Evolutionary conservation across 306 rosid species (phyloP), one percentile per base, ranked within the genome.

Genomic region (Acacia acuminata): DNA sequence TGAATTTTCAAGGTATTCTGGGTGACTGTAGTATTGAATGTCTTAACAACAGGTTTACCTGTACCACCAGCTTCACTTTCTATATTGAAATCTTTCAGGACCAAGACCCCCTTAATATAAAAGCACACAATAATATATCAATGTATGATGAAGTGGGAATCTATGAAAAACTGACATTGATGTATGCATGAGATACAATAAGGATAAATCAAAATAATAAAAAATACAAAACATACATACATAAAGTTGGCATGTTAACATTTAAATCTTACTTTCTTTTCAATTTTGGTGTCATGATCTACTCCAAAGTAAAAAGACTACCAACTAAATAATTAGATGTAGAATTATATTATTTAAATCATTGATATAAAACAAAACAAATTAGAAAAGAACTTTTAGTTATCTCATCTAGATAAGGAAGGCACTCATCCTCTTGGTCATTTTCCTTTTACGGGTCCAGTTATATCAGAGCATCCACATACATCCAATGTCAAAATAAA

Each of bases 51-150:
- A 30, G 70, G 70, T n/a, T 64, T 30, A 15, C 70, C 40, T 14
- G 42, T 0, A 64, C 42, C 70, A 30, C 70, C 70, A 15, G 70
- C 70, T 64, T 30, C 70, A 30, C 42, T 64, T 30, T 64, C 70
- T 64, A 64, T 64, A 7, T 64, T 64, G 70, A 64, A 64, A 20
- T 30, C 70, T 30, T 64, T 64, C 70, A 64, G 70, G 70, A 64
- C 70, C 70, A 64, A 64, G 16, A 30, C 32, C 70, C 43, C 70
- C 70, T 64, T 64, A 15, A 64, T 27, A 64, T 64, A 64, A 22
- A 10, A 30, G n/a, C 70, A 30, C 69, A 63, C 42, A 64, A 64
- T 15, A 64, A 30, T 64, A 30, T 27, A 30, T 30, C 42, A 64
- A 15, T 30, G 70, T 30, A 32, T 32, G 38, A 30, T 7, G 13